Evolutionary conservation across 1,284 basidiomycete species (phyloP), one percentile per base, ranked within the genome.

Genomic region (Moesziomyces parantarcticus): DNA sequence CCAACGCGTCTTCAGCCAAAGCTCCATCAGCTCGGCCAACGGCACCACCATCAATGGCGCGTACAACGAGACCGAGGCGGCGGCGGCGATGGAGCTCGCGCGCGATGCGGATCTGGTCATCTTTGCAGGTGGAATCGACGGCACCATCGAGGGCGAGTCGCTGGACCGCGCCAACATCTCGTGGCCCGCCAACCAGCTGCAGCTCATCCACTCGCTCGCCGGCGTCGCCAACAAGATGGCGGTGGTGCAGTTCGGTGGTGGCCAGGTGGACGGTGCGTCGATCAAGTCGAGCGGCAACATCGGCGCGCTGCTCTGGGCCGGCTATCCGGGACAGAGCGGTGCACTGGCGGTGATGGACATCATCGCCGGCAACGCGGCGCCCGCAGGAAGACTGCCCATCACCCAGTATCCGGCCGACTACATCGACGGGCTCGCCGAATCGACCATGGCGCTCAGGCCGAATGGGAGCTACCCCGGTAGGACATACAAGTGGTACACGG

Each of bases 401-500:
- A 65, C 63, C 18, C 63, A 65, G 45, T 65, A 65, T n/a, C 63
- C 63, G 0, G 50, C 47, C 1, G 14, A 25, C 10, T 65, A 65
- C 26, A 47, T 47, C 9, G 52, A 59, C 21, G 53, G 39, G 3
- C 23, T 56, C 26, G 13, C 42, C 1, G 56, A 58, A n/a, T 39
- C n/a, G 9, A 21, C 14, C 11, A 65, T 65, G 63, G 36, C 51
- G 1, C 39, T 65, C 1, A 32, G 57, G 5, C 48, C 63, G 8
- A 40, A 47, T 23, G 22, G 8, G 1, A 20, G 22, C n/a, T 65
- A 65, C 36, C 51, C 56, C 2, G 63, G 63, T 0, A 26, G 63
- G 16, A 65, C 63, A 18, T 65, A 65, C 41, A 58, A 65, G 45
- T 66, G 57, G 63, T 66, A 56, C 44, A n/a, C 18, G 8, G 63